Base-by-base conservation (phyloP, 306 rosid genomes). In the Quercus robur region DNA sequence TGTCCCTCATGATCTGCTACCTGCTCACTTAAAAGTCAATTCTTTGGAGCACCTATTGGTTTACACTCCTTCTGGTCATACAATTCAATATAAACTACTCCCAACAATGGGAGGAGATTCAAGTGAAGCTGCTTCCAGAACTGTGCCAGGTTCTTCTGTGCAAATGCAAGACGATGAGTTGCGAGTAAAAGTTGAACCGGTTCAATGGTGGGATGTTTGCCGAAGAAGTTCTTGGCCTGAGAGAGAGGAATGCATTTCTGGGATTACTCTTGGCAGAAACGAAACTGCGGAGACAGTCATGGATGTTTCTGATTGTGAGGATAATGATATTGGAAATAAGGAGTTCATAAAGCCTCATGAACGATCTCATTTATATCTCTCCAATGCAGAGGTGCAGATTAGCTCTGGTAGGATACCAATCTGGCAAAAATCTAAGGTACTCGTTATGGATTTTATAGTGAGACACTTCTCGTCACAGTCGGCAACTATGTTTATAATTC, bases 181-280 rank as follows among this genome's bases (percentile, higher is more conserved):
- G 83, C 89, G 94, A 57, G 92, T 96, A 82, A 91, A 84, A 83
- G 99, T 91, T 85, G 99, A 96, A 82, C 94, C 97, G 71, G 82
- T 93, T 83, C 99, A 88, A 78, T 93, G 97, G 97, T 96, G 98
- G 99, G 97, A 93, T 89, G 91, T 86, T 82, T 93, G 99, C 83
- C 88, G 98, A 85, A 84, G 97, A 85, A 85, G 77, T 85, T 88
- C 88, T 84, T 93, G 99, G 98, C 91, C 96, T 69, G 99, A 96
- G 82, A 85, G 83, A 75, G 99, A 96, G 88, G 92, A 88, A 80
- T 28, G 71, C 77, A 70, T 93, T 56, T 80, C 84, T 33, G 90
- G 88, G 75, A 90, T 79, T 79, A 74, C 78, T 75, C 78, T 80
- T 56, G 75, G 78, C 84, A 88, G 81, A 83, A 86, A 69, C 69